These are phyloP conservation scores for Gnaphalium uliginosum DNA, from an alignment of 129 eudicot species.

Conservation along the genomic window DNA sequence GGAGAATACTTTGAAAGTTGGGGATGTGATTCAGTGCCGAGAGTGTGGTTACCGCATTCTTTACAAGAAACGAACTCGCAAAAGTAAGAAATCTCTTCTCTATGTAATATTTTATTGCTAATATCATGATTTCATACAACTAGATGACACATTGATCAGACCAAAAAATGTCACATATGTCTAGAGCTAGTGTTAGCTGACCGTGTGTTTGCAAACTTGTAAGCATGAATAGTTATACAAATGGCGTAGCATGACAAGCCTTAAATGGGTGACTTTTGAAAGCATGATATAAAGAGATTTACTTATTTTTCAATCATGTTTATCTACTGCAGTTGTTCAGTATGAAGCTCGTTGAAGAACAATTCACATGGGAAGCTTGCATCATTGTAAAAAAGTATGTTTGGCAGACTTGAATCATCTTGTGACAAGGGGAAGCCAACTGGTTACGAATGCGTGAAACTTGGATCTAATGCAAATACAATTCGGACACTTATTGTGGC, in stretches of 20 bases:
- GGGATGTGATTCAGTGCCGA: constrained; percentile 88
- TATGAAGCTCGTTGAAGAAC: constrained; percentile 79
- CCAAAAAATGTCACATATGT: not conserved
- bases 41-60: constrained; percentile 92
- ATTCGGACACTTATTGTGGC: too few species aligned
- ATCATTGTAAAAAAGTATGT: constrained; percentile 6
- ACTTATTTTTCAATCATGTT: not conserved
- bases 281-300: not conserved
- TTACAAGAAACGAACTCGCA: constrained; percentile 83
- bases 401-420: constrained; percentile 4
- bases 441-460: constrained; percentile 7
- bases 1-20: constrained; percentile 79
- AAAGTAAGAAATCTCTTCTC: constrained; percentile 45
- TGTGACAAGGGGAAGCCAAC: constrained; percentile 9
- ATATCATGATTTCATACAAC: not conserved
- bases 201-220: too few species aligned
- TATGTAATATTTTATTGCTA: too few species aligned
- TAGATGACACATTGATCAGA: not conserved
- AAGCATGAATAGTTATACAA: not conserved
- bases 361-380: not conserved
- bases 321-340: constrained; percentile 72
- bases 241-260: not conserved
- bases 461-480: too few species aligned
- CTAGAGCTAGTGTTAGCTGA: not conserved
- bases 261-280: not conserved